Evolutionary conservation across 1,139 yeast genomes (phyloP), one percentile per base, ranked within the genome.

Genomic region (Debaryomyces nepalensis): DNA sequence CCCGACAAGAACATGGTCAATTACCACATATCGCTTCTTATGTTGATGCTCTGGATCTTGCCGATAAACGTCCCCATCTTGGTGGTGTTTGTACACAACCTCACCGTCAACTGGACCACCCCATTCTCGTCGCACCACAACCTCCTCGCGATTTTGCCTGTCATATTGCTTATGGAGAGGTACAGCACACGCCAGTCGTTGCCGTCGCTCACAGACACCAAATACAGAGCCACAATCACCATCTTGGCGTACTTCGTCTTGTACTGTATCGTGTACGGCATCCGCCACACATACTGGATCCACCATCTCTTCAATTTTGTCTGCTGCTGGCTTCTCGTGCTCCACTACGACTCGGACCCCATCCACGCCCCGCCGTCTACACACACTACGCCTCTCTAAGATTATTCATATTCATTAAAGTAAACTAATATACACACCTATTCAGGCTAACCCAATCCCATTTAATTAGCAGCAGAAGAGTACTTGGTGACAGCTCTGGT

Each of bases 401-500:
- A 33, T 18, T 24, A 38, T 39, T 40, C 47, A 41, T 43, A 49
- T 47, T 48, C 52, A 49, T 46, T 49, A 47, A 48, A 45, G 39
- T 37, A 39, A 48, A 51, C 57, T 52, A 53, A 52, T 53, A 50
- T 52, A 53, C 55, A 53, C 48, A 48, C 54, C 50, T 42, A 43
- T 38, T 48, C 40, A 46, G 43, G 46, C 33, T 43, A 44, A 41
- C 39, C 35, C 40, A 38, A 20, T 33, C 39, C 31, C 43, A 47
- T 53, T 57, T 73, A 73, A 63, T 68, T 68, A 59, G 84, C 78
- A 61, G 90, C 84, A 66, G 97, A 87, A 66, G 97, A 89, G 84
- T 91, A 93, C 83, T 93, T 93, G 75, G 98, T 91, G 64, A 93
- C 98, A 73, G 99, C 97, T 86, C 97, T 90, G 63, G 98, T 91